phyloP scores from a whole-genome alignment of 2,329 filamentous ascomycete genomes.

The Knufia petricola region DNA sequence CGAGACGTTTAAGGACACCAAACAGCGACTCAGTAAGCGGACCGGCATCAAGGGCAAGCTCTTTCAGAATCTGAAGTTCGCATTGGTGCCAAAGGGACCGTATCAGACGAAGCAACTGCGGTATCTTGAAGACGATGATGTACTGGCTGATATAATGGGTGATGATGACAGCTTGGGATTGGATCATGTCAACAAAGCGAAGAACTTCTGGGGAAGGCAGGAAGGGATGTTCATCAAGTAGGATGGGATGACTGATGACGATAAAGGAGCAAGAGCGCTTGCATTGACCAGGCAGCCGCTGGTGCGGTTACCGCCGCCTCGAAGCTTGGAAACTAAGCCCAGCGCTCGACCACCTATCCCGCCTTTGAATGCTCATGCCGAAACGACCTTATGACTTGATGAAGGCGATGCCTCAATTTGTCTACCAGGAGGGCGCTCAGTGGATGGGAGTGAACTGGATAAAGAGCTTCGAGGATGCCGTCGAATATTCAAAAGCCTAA shows the following conservation, averaged over 20 bases:
- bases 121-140: constrained; percentile 67
- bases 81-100: constrained; percentile 58
- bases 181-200: constrained; percentile 54
- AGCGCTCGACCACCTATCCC: background rate
- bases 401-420: background rate
- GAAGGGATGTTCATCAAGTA: constrained; percentile 52
- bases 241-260: background rate
- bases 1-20: constrained; percentile 82
- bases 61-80: constrained; percentile 97
- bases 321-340: background rate
- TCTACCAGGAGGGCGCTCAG: background rate
- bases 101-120: constrained; percentile 59
- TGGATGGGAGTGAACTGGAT: background rate
- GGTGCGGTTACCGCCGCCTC: background rate
- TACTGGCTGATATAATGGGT: constrained; percentile 52
- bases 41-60: constrained; percentile 96
- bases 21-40: constrained; percentile 83
- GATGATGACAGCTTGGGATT: constrained; percentile 66
- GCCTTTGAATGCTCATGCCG: background rate
- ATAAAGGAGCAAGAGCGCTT: background rate
- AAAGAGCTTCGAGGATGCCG: background rate
- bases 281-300: background rate
- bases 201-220: constrained; percentile 49
- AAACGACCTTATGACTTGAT: background rate
- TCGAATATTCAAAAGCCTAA: background rate